These are phyloP conservation scores for Penicillium carneum DNA, from an alignment of 2,329 filamentous ascomycete genomes.

Conservation along the genomic window DNA sequence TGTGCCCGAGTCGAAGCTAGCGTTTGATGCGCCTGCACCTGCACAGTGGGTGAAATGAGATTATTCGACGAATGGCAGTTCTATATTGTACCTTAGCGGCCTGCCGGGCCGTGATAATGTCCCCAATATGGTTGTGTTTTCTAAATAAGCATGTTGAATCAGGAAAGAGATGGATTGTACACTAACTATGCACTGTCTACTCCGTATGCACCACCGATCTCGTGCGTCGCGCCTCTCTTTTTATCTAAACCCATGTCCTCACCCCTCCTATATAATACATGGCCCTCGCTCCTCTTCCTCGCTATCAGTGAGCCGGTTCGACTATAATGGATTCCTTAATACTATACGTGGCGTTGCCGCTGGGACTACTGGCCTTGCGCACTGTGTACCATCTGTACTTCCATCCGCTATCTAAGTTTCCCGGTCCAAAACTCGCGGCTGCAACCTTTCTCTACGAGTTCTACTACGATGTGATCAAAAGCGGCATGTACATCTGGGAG, in stretches of 20 bases:
- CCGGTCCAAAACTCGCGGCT: constrained; percentile 46
- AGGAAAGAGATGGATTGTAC: constrained; percentile 4
- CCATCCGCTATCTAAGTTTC: constrained; percentile 43
- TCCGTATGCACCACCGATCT: constrained; percentile 3
- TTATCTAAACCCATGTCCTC: neutral
- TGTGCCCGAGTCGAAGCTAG: constrained; percentile 2
- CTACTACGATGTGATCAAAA: constrained; percentile 44
- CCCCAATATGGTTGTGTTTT: neutral
- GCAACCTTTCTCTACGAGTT: constrained; percentile 43
- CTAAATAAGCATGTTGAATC: constrained; percentile 1
- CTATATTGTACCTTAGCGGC: neutral
- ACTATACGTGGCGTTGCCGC: neutral
- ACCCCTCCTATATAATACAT: neutral
- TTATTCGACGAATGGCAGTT: constrained; percentile 10
- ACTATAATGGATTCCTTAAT: constrained; percentile 19
- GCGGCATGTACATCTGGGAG: constrained; percentile 41
- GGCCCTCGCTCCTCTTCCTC: neutral
- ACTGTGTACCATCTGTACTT: constrained; percentile 30
- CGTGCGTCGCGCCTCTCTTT: constrained; percentile 5
- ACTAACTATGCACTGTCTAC: neutral
- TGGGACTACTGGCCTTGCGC: constrained; percentile 13
- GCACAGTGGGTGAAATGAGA: neutral
- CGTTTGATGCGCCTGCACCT: constrained; percentile 2
- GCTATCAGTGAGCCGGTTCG: neutral
- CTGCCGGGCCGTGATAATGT: neutral